Base-by-base conservation (phyloP, 148 eudicot species). In the Persicaria maculosa region DNA sequence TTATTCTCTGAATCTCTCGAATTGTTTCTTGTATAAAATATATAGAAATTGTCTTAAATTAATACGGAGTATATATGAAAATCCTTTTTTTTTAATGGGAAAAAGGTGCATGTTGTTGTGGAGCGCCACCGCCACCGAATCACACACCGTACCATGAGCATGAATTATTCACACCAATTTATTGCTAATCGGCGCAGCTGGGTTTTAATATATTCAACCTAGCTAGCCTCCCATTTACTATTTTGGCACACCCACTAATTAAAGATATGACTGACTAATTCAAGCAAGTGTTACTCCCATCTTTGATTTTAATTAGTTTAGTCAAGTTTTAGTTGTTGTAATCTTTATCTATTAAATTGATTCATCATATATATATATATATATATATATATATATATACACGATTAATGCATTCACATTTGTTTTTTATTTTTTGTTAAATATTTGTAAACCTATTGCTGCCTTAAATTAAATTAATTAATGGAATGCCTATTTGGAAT, bases 91-190 rank as follows among this genome's bases (percentile, higher is more conserved):
- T 31, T 22, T 22, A 22, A 31, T 31, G 40, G 40, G 40, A 31
- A 31, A 58, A 20, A 19, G 64, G 19, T 17, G 64, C 64, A 58
- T 17, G 10, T 5, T 19, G 25, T 57, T 57, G 62, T n/a, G 17
- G 31, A 58, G 64, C 64, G 64, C 61, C 61, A 55, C 61, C 61
- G 64, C 64, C 57, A 58, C 64, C 64, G 52, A 31, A 31, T 31
- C 40, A 31, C 36, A 31, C 40, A 22, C 25, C 25, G 25, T 22
- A 22, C 25, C 25, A 22, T 22, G 25, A 22, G 25, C 40, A 31
- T 31, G 40, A 31, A 31, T 31, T 31, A 31, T 31, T 31, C 40
- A 31, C 3, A 31, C 40, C 40, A 31, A 31, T 31, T 31, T 31
- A 31, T 31, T 31, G 40, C 2, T 31, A 31, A 31, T 31, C 40